Conservation (phyloP, 169 alveolate genomes). For the Cryptosporidium meleagridis region DNA sequence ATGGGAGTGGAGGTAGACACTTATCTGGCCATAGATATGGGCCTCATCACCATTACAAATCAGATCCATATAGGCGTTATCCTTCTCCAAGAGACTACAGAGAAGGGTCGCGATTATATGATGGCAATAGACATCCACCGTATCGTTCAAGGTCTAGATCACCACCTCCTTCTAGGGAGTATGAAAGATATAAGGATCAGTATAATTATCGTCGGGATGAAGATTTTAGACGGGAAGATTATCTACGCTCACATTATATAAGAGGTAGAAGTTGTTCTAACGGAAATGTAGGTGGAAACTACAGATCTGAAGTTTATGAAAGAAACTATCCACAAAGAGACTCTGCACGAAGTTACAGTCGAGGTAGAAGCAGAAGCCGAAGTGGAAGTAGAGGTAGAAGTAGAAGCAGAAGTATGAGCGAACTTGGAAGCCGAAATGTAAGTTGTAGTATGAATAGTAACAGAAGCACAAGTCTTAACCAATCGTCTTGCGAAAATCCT, state of each 20-base stretch:
- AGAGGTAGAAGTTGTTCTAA: background rate
- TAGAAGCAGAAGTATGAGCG: background rate
- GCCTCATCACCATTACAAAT: background rate
- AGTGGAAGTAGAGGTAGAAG: background rate
- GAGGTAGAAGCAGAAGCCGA: constrained; percentile 5
- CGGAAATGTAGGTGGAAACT: background rate
- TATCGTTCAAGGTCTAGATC: background rate
- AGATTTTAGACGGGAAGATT: background rate
- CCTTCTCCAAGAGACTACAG: constrained; percentile 12
- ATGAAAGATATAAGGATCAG: background rate
- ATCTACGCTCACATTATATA: background rate
- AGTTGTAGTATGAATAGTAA: background rate
- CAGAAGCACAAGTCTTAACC: background rate
- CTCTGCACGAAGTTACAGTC: background rate
- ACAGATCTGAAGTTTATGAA: background rate
- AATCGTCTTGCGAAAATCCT: background rate
- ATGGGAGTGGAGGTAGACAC: background rate
- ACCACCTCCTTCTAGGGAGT: background rate
- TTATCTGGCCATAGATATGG: background rate
- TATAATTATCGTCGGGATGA: background rate
- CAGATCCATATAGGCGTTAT: constrained; percentile 33
- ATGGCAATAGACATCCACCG: background rate
- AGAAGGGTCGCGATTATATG: background rate
- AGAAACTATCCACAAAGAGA: background rate
- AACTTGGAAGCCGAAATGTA: background rate